Conservation (phyloP, 2,329 filamentous ascomycete species). For the Botrytis tulipae region DNA sequence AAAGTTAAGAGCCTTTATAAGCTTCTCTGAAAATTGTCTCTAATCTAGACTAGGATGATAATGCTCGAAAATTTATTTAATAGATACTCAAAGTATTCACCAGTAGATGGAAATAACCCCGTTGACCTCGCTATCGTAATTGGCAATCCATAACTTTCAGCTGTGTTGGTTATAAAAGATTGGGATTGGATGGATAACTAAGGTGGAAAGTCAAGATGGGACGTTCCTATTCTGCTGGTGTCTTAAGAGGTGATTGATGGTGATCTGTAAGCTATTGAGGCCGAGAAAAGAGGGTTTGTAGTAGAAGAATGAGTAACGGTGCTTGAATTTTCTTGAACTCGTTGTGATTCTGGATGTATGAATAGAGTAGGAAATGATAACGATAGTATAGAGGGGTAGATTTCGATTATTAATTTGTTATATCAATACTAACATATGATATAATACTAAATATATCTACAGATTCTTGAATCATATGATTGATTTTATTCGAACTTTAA, state of each 20-base stretch:
- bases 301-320: background rate
- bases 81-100: background rate
- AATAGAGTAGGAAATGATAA: fast-evolving
- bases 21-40: background rate
- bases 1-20: fast-evolving
- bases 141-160: background rate
- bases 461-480: background rate
- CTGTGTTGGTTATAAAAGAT: background rate
- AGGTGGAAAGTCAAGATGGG: background rate
- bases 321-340: background rate
- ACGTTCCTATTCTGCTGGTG: fast-evolving
- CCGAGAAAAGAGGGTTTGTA: fast-evolving
- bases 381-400: background rate
- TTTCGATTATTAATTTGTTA: background rate
- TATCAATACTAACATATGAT: background rate
- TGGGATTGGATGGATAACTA: background rate
- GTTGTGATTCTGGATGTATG: background rate
- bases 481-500: background rate
- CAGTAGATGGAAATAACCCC: background rate
- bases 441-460: background rate
- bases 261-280: background rate
- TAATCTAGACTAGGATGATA: background rate
- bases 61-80: background rate
- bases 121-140: background rate
- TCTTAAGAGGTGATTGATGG: background rate